Conservation (phyloP, 148 eudicot species). For the Rhododendron kiyosumense region DNA sequence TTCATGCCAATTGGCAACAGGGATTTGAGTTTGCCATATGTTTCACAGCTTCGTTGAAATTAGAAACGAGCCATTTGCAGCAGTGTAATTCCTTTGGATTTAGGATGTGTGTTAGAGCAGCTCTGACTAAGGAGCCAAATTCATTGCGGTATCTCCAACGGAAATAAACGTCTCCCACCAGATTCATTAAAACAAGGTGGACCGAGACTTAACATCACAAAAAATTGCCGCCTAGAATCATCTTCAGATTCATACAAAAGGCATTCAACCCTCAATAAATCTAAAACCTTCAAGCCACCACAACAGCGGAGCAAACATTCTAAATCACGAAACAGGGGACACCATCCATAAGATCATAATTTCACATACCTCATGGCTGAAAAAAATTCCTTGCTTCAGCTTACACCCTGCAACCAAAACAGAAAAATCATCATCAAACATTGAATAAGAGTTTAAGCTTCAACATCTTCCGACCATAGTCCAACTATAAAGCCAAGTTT, state of each 20-base stretch:
- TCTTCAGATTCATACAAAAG: neutral
- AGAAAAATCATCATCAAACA: neutral
- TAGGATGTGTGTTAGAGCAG: neutral
- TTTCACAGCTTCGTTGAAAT: neutral
- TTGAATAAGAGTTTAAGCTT: neutral
- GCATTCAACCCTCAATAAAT: neutral
- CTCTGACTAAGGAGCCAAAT: neutral
- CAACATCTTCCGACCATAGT: neutral
- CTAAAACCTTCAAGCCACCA: neutral
- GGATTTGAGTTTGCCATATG: neutral
- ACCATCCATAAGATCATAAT: neutral
- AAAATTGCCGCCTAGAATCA: neutral
- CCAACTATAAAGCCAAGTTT: neutral
- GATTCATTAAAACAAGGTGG: neutral
- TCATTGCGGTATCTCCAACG: neutral
- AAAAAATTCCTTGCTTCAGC: neutral
- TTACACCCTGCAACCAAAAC: constrained; percentile 3
- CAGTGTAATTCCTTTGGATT: neutral
- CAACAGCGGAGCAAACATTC: neutral
- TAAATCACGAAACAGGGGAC: neutral
- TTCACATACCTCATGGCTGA: constrained; percentile 13
- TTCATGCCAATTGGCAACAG: neutral
- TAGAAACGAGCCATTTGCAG: neutral
- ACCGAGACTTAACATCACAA: neutral
- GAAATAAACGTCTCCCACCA: neutral